Evolutionary conservation across 768 basidiomycete genomes (phyloP).

Genomic region (Rhodocollybia butyracea): DNA sequence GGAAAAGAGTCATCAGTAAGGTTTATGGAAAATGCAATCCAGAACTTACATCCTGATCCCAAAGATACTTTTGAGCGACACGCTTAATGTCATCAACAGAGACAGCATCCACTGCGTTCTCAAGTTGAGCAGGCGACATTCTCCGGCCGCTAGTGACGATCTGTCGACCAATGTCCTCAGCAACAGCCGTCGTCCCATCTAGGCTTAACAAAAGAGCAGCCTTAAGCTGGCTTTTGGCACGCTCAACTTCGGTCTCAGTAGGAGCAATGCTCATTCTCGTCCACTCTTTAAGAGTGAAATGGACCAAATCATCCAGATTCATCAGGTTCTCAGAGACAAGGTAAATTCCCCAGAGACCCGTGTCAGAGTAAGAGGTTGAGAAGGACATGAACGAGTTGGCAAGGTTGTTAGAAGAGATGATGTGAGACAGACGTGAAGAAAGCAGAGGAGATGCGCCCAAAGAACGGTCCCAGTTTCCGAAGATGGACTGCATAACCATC

Average conservation of each 20-base stretch:
- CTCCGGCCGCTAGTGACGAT: conserved; percentile 91
- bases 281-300: conserved; percentile 96
- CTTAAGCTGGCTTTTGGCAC: conserved; percentile 98
- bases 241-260: conserved; percentile 84
- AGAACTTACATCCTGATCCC: conserved; percentile 85
- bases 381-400: conserved; percentile 99
- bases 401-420: conserved; percentile 89
- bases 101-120: conserved; percentile 88
- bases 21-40: neutral
- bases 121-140: conserved; percentile 90
- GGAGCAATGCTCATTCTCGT: conserved; percentile 90
- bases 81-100: conserved; percentile 86
- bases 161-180: conserved; percentile 98
- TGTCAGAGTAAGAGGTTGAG: conserved; percentile 98
- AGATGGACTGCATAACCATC: conserved; percentile 96
- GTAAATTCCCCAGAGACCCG: conserved; percentile 99
- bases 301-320: conserved; percentile 90
- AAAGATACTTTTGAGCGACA: conserved; percentile 93
- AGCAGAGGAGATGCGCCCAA: conserved; percentile 88
- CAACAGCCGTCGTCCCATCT: conserved; percentile 95
- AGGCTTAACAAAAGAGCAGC: conserved; percentile 85
- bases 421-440: conserved; percentile 88
- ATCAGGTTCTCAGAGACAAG: conserved; percentile 90
- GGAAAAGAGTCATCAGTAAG: conserved; percentile 10
- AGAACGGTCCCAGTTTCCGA: conserved; percentile 99